These are phyloP conservation scores for Dipodascus geniculatus DNA, from an alignment of 805 yeast genomes.

Conservation along the genomic window DNA sequence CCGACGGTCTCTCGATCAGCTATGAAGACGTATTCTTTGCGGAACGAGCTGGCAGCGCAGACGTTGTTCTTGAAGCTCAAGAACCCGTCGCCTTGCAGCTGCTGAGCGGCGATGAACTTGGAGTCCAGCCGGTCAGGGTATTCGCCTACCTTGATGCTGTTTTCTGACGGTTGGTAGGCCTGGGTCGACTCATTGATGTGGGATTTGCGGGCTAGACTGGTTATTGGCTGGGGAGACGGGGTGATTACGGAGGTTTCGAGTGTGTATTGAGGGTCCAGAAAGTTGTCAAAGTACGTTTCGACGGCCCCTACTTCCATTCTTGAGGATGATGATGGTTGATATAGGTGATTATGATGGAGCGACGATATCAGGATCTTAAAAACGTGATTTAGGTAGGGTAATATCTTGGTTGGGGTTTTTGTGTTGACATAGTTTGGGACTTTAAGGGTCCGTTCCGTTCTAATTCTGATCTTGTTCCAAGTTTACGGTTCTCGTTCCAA, in stretches of 20 bases:
- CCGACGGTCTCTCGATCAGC: background rate
- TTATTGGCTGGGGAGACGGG: background rate
- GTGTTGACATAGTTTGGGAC: too few species aligned
- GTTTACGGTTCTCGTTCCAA: too few species aligned
- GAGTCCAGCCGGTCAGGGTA: background rate
- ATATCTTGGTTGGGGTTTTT: too few species aligned
- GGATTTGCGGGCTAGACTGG: background rate
- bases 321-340: background rate
- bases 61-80: background rate
- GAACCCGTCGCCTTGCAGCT: background rate
- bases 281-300: background rate
- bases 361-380: too few species aligned
- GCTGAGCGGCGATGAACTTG: background rate
- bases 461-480: too few species aligned
- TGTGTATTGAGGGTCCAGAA: background rate
- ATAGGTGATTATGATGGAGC: too few species aligned
- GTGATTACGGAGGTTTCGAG: background rate
- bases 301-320: background rate
- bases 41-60: background rate
- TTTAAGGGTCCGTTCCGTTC: too few species aligned
- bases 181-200: background rate
- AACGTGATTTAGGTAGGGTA: too few species aligned
- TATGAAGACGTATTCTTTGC: background rate
- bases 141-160: background rate
- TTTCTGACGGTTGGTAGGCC: background rate